Evolutionary conservation across 2,329 filamentous ascomycete species (phyloP).

Genomic region (Aureobasidium sp.): DNA sequence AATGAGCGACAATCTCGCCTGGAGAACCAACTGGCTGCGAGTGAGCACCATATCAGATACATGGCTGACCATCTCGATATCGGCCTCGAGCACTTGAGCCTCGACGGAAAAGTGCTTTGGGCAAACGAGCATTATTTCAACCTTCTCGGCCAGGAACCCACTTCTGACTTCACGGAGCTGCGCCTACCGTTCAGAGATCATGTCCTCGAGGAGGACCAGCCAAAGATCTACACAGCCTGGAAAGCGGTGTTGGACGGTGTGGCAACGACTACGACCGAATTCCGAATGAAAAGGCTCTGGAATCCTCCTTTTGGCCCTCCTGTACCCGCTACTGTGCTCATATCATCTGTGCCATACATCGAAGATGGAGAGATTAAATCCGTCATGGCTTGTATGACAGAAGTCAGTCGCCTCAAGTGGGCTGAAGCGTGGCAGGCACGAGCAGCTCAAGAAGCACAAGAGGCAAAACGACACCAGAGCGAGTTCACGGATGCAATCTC

Average conservation of each 20-base stretch:
- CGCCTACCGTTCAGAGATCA: slow-evolving; percentile 38
- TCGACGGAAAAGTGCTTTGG: slow-evolving; percentile 16
- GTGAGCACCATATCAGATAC: slow-evolving; percentile 14
- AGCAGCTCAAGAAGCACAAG: slow-evolving; percentile 30
- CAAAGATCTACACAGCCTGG: slow-evolving; percentile 35
- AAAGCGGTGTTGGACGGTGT: slow-evolving; percentile 29
- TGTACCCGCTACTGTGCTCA: background rate
- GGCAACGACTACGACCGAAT: slow-evolving; percentile 36
- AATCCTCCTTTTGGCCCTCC: background rate
- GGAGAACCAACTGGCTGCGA: slow-evolving; percentile 8
- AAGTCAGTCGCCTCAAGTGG: slow-evolving; percentile 12
- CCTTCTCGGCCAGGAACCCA: slow-evolving; percentile 22
- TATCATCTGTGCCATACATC: slow-evolving; percentile 7
- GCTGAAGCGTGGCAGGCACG: slow-evolving; percentile 26
- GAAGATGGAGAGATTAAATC: slow-evolving; percentile 12
- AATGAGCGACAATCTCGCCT: background rate
- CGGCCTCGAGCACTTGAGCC: slow-evolving; percentile 13
- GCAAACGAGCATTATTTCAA: slow-evolving; percentile 18
- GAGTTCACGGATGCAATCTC: slow-evolving; percentile 33
- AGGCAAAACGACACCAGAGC: slow-evolving; percentile 31
- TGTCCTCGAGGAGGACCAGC: slow-evolving; percentile 32
- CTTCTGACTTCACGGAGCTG: slow-evolving; percentile 22
- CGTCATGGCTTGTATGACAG: slow-evolving; percentile 15
- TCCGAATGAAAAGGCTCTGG: slow-evolving; percentile 26
- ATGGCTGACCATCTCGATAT: slow-evolving; percentile 17